Base-by-base conservation (phyloP, 768 basidiomycete genomes). In the Trametopsis cervina region DNA sequence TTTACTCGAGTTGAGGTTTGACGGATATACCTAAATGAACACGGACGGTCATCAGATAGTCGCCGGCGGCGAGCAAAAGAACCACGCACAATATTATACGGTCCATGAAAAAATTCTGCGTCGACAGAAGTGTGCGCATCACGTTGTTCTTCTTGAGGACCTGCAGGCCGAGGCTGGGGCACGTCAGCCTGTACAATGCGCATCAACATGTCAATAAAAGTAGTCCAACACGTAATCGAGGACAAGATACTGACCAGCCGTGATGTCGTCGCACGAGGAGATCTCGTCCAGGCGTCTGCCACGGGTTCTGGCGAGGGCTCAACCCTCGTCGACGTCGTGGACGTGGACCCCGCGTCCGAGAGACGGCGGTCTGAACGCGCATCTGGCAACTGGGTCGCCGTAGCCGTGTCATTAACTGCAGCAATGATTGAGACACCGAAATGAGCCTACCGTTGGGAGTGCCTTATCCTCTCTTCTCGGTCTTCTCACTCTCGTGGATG, bases 401-500 rank as follows among this genome's bases (percentile, higher is more conserved):
- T 33, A 33, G 29, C 29, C 15, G 7, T 15, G 9, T 7, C 29
- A 33, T 33, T 33, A 33, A 33, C 15, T 15, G 29, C 29, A 7
- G 15, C 15, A 15, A 33, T 33, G 7, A 7, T 15, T 33, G 43
- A 39, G 38, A 41, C n/a, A 27, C 40, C 23, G 35, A 48, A 36
- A 44, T 50, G 41, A 44, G 15, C 45, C 40, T 47, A 53, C 52
- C 40, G 12, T 49, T 4, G 43, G 42, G 40, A 42, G 26, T 13
- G 47, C 47, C 36, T 47, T 53, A 13, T 26, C 40, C 45, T 22
- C 44, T 43, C 33, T 15, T 33, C 29, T 33, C 9, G 9, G 7
- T 33, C 29, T 15, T 26, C 29, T 23, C 36, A 51, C 22, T 42
- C 40, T 38, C 41, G 27, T 9, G 24, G 4, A 33, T 13, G 44